These are phyloP conservation scores for Euphorbia schlechtendalii DNA, from an alignment of 441 rosid species.

Conservation along the genomic window DNA sequence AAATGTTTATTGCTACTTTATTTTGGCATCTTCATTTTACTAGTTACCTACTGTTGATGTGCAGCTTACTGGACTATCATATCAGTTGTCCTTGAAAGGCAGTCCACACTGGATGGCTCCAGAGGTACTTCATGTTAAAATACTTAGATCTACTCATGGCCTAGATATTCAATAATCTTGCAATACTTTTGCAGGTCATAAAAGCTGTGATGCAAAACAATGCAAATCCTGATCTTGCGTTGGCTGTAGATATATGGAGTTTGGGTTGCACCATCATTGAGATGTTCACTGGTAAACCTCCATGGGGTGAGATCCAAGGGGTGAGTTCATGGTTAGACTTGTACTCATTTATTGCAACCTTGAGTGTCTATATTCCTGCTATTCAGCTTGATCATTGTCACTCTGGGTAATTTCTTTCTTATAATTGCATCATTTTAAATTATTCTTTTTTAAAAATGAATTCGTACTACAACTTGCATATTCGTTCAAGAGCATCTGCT, in stretches of 20 bases:
- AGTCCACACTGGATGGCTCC: conserved; percentile 99
- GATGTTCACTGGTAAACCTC: conserved; percentile 95
- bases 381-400: no score
- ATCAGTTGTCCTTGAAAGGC: conserved; percentile 86
- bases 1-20: conserved; percentile 1
- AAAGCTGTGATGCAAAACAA: conserved; percentile 87
- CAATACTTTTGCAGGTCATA: conserved; percentile 54
- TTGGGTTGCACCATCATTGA: conserved; percentile 95
- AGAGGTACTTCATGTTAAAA: conserved; percentile 48
- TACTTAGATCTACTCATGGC: conserved; percentile 17
- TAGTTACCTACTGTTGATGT: no score
- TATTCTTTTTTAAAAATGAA: no score
- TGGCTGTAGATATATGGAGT: conserved; percentile 97
- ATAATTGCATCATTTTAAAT: no score
- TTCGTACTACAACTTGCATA: no score
- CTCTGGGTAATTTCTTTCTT: no score
- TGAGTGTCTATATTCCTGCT: background rate
- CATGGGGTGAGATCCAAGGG: conserved; percentile 96
- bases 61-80: conserved; percentile 78
- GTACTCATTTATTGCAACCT: conserved; percentile 1
- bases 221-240: conserved; percentile 63
- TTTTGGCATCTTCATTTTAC: conserved; percentile 20
- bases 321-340: conserved; percentile 30
- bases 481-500: no score
- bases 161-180: background rate